A percentile compares a stretch with the other conserved stretches of the same genome.
Conservation (phyloP, 2,329 filamentous ascomycete genomes). For the Didymosphaeria variabile region DNA sequence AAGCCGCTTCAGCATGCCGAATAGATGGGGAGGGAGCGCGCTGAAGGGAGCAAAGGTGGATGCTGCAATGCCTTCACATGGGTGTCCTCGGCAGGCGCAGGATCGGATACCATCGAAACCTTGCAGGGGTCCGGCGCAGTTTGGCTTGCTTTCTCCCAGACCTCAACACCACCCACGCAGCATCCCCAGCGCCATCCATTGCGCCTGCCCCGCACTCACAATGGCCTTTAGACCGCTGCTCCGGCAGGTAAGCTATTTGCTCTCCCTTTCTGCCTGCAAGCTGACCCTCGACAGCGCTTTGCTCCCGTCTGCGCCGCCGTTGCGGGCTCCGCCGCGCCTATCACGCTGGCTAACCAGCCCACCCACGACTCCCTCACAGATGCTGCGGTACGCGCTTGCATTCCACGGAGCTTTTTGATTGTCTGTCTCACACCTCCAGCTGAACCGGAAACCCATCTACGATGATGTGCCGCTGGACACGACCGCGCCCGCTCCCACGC, state of each 20-base stretch:
- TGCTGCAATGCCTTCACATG: conserved; percentile 18
- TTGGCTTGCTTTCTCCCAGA: conserved; percentile 14
- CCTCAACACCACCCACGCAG: conserved; percentile 32
- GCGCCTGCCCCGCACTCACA: conserved; percentile 37
- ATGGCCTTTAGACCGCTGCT: conserved; percentile 65
- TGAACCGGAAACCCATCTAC: conserved; percentile 74
- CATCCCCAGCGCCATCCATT: conserved; percentile 43
- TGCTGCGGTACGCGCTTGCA: conserved; percentile 26
- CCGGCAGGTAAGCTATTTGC: conserved; percentile 57
- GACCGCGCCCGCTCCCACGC: conserved; percentile 46
- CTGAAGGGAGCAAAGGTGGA: conserved; percentile 11
- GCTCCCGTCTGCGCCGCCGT: conserved; percentile 56
- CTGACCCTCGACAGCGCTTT: conserved; percentile 54
- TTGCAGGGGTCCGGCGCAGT: conserved; percentile 6
- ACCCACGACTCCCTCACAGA: conserved; percentile 54
- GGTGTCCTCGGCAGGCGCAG: neutral
- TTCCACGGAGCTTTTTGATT: neutral
- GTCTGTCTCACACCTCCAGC: conserved; percentile 16
- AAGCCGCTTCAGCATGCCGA: conserved; percentile 54
- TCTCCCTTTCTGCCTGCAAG: conserved; percentile 19
- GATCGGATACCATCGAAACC: neutral
- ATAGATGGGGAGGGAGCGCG: conserved; percentile 5
- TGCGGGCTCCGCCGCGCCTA: conserved; percentile 50
- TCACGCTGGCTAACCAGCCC: conserved; percentile 58
- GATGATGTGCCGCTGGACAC: conserved; percentile 63